Evolutionary conservation across 2,329 filamentous ascomycete species (phyloP), one percentile per base, ranked within the genome.

Genomic region (Neocatenulostroma microsporum): DNA sequence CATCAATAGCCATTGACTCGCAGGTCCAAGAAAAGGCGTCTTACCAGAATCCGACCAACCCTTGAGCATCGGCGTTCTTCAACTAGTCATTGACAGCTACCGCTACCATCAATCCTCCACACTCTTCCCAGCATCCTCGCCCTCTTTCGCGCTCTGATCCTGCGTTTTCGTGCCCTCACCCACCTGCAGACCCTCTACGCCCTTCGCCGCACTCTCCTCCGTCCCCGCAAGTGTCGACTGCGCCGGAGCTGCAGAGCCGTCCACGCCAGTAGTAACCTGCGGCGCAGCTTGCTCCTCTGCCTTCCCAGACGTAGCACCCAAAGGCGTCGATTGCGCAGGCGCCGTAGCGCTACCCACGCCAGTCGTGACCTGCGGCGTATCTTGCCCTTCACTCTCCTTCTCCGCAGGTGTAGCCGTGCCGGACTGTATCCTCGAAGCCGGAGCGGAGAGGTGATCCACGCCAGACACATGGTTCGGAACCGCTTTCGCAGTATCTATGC

Each of bases 51-150:
- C n/a, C n/a, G n/a, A n/a, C n/a, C n/a, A n/a, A n/a, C n/a, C n/a
- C n/a, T n/a, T n/a, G n/a, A n/a, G n/a, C n/a, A n/a, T n/a, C n/a
- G n/a, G n/a, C n/a, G n/a, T n/a, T n/a, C n/a, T n/a, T n/a, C n/a
- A n/a, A n/a, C n/a, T n/a, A n/a, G n/a, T n/a, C n/a, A n/a, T n/a
- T n/a, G n/a, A n/a, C n/a, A n/a, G n/a, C n/a, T n/a, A n/a, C n/a
- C n/a, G n/a, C n/a, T 13, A 21, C 20, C 4, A 23, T 48, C 34
- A 64, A 35, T 64, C 61, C 37, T 63, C 51, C 4, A 62, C 62
- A 37, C 58, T 62, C 36, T 54, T 55, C 8, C 52, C 51, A 2
- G 60, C 61, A 36, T 51, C 45, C n/a, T 49, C 51, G 3, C 38
- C 47, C 24, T 54, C 48, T 19, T 49, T 51, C 3, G 51, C 45